Evolutionary conservation across 169 alveolate species (phyloP).

Genomic region (Eimeria zaria): DNA sequence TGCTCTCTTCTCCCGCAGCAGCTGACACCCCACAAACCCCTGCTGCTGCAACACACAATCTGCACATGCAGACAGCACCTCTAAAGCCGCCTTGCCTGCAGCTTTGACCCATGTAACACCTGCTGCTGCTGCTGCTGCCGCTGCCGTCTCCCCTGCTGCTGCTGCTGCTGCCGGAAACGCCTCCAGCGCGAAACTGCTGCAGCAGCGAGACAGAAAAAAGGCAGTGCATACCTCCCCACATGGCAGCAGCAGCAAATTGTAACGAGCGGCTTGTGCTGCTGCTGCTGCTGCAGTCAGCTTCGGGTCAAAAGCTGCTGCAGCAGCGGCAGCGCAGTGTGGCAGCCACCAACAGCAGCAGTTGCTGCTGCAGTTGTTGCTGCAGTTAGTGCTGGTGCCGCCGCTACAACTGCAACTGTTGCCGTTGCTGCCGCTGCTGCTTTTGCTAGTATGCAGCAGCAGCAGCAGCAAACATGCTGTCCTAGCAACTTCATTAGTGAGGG

Average conservation of each 20-base stretch:
- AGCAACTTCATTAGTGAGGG: neutral
- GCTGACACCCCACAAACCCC: neutral
- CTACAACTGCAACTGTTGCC: too few species aligned
- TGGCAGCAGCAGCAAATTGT: slow-evolving; percentile 51
- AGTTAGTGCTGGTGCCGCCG: too few species aligned
- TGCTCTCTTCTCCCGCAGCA: slow-evolving; percentile 26
- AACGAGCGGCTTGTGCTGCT: slow-evolving; percentile 15
- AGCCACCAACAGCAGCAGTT: neutral
- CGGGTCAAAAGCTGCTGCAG: slow-evolving; percentile 36
- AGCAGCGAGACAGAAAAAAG: neutral
- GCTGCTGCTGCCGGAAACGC: slow-evolving; percentile 6
- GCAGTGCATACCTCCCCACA: slow-evolving; percentile 3
- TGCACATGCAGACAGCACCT: slow-evolving; percentile 54
- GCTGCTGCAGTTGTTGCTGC: neutral
- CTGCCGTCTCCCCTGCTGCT: slow-evolving; percentile 24
- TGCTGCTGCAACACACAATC: slow-evolving; percentile 38
- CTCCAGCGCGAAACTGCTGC: slow-evolving; percentile 25
- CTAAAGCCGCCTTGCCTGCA: slow-evolving; percentile 49
- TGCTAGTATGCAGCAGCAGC: neutral
- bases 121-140: slow-evolving; percentile 37
- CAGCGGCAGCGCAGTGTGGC: slow-evolving; percentile 40
- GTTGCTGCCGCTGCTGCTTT: slow-evolving; percentile 27
- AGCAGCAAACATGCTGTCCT: slow-evolving; percentile 9
- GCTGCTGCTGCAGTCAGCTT: neutral
- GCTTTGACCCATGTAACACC: neutral